These are phyloP conservation scores for Populus tremula DNA, from an alignment of 345 rosid genomes.

Conservation along the genomic window DNA sequence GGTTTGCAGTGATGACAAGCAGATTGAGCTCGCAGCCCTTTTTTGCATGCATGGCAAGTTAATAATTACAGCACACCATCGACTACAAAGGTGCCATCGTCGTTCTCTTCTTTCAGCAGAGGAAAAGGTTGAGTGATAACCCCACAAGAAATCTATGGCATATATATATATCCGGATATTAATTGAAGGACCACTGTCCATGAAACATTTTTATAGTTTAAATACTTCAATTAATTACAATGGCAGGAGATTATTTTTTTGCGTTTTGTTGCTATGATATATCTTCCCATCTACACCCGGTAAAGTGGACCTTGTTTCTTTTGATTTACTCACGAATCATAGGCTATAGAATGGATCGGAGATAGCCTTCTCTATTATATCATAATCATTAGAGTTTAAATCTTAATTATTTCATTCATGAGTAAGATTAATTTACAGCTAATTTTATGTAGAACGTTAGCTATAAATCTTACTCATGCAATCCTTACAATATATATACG, in stretches of 20 bases:
- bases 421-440: background rate
- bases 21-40: background rate
- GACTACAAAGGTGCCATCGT: background rate
- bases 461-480: too few species aligned
- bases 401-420: background rate
- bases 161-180: background rate
- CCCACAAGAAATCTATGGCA: background rate
- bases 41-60: background rate
- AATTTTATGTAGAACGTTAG: background rate
- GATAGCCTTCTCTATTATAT: too few species aligned
- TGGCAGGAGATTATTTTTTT: background rate
- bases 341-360: too few species aligned
- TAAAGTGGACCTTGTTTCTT: background rate
- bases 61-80: background rate
- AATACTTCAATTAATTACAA: background rate
- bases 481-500: too few species aligned
- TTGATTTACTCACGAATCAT: background rate
- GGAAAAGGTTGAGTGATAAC: background rate
- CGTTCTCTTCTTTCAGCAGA: background rate
- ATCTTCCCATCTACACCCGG: background rate
- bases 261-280: background rate
- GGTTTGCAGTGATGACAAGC: background rate
- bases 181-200: background rate
- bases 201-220: background rate
- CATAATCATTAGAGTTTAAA: too few species aligned